Percentiles rank a stretch among this genome's conserved stretches.
Conservation (phyloP, 192 early-diverging fungal genomes). For the Phycomyces nitens region DNA sequence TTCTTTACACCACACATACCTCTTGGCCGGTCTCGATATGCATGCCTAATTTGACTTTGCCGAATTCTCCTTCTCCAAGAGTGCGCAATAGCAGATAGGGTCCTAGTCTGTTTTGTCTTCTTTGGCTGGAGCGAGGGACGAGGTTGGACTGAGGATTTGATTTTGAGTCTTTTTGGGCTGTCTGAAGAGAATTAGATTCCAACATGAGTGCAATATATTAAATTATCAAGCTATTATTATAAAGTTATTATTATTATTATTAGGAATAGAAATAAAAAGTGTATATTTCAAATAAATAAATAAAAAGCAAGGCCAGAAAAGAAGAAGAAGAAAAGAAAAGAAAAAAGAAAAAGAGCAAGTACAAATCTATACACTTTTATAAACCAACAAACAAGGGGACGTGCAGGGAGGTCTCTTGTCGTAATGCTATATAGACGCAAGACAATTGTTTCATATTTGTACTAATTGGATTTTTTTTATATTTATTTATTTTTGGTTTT, state of each 20-base stretch:
- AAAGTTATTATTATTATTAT: too few relatives aligned
- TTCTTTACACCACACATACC: conserved; percentile 1
- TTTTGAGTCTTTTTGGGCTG: background rate
- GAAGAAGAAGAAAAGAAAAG: background rate
- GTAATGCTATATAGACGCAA: background rate
- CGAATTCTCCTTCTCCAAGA: conserved; percentile 89
- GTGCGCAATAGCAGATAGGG: conserved; percentile 82
- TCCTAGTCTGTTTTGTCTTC: conserved; percentile 41
- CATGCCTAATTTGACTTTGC: conserved; percentile 82
- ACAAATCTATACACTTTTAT: too few relatives aligned
- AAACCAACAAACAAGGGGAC: too few relatives aligned
- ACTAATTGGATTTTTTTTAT: conserved; percentile 1
- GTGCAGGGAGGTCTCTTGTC: too few relatives aligned
- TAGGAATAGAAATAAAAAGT: background rate
- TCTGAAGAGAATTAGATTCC: background rate
- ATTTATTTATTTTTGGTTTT: too few relatives aligned
- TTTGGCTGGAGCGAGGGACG: background rate
- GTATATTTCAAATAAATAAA: too few relatives aligned
- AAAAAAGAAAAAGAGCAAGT: too few relatives aligned
- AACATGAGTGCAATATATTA: too few relatives aligned
- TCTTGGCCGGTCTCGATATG: conserved; percentile 53
- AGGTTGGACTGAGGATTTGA: background rate
- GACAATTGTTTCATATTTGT: background rate
- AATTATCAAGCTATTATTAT: too few relatives aligned
- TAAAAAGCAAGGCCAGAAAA: too few relatives aligned